Evolutionary conservation across 83 land plant genomes (phyloP).

Genomic region (Isoetes engelmannii): DNA sequence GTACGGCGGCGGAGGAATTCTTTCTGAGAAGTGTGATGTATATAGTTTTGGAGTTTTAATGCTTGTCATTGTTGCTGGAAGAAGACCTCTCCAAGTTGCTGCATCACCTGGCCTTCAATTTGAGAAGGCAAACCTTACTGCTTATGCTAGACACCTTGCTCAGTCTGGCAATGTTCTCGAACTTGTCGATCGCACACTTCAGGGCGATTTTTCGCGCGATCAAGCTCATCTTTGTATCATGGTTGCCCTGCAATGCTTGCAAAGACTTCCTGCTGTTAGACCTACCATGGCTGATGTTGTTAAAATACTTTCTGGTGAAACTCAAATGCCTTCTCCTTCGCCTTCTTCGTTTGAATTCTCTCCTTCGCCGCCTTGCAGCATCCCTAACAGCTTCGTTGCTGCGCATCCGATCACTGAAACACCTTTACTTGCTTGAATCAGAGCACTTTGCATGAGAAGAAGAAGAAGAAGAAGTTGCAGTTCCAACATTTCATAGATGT

Average conservation of each 20-base stretch:
- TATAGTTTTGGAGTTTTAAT: constrained; percentile 91
- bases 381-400: constrained; percentile 7
- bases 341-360: constrained; percentile 77
- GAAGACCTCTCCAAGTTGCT: constrained; percentile 84
- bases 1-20: constrained; percentile 52
- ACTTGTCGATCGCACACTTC: constrained; percentile 36
- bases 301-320: constrained; percentile 59
- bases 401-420: constrained; percentile 4
- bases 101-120: constrained; percentile 73
- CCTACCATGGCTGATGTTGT: constrained; percentile 70
- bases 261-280: constrained; percentile 59
- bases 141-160: constrained; percentile 80
- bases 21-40: constrained; percentile 89
- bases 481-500: no score
- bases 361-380: constrained; percentile 77
- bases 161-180: constrained; percentile 2
- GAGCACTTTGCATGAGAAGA: no score
- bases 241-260: constrained; percentile 84
- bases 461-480: no score
- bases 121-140: constrained; percentile 82
- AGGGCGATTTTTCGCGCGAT: constrained; percentile 35
- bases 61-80: constrained; percentile 75
- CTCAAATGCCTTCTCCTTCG: constrained; percentile 32
- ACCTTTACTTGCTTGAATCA: no score
- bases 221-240: constrained; percentile 74